Evolutionary conservation across 192 early-diverging fungal species (phyloP).

Genomic region (Rhizoclosmatium sp.): DNA sequence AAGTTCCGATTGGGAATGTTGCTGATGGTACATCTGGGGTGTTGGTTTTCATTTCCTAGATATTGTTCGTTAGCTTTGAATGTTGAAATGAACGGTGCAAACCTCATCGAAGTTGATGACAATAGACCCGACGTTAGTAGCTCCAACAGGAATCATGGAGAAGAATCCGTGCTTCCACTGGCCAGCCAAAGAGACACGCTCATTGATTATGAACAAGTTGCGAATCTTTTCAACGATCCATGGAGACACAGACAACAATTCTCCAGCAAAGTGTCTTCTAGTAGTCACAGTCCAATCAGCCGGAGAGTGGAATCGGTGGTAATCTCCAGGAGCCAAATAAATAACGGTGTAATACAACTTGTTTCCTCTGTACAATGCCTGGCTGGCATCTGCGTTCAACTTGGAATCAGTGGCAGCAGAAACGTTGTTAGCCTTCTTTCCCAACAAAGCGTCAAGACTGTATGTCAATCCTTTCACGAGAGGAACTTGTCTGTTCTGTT

Average conservation of each 20-base stretch:
- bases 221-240: slow-evolving; percentile 82
- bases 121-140: slow-evolving; percentile 98
- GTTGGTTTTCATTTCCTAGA: slow-evolving; percentile 57
- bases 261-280: slow-evolving; percentile 90
- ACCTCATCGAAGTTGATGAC: slow-evolving; percentile 92
- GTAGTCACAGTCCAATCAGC: slow-evolving; percentile 91
- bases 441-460: slow-evolving; percentile 86
- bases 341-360: slow-evolving; percentile 89
- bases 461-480: slow-evolving; percentile 96
- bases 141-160: slow-evolving; percentile 95
- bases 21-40: slow-evolving; percentile 41
- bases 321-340: slow-evolving; percentile 97
- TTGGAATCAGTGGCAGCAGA: neutral
- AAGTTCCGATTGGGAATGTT: slow-evolving; percentile 68
- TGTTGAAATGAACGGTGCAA: slow-evolving; percentile 21
- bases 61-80: neutral
- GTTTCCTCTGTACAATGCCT: slow-evolving; percentile 60
- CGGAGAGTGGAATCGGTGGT: slow-evolving; percentile 98
- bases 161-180: slow-evolving; percentile 95
- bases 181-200: slow-evolving; percentile 92
- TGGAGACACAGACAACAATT: slow-evolving; percentile 95
- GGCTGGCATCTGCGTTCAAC: slow-evolving; percentile 2
- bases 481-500: slow-evolving; percentile 75
- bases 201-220: slow-evolving; percentile 96
- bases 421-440: slow-evolving; percentile 49